A percentile compares a stretch with the other conserved stretches of the same genome.
Evolutionary conservation across 2,329 filamentous ascomycete genomes (phyloP).

Genomic region (Phyllosticta paracitricarpa): DNA sequence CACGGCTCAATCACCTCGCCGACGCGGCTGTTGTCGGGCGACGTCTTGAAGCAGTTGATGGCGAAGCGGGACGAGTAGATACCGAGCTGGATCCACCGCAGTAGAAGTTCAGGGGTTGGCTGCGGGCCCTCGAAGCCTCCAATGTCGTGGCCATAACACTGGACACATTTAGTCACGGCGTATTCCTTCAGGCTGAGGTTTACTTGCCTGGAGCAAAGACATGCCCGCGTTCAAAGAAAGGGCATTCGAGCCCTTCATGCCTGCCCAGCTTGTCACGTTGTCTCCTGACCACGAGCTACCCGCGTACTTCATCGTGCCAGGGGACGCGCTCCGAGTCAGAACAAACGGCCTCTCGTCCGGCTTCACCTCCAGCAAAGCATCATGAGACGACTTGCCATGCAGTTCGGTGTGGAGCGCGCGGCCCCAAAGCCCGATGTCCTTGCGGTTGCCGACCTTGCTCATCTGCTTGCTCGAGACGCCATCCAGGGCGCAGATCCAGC

Average conservation of each 20-base stretch:
- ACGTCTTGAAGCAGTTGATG: slow-evolving; percentile 72
- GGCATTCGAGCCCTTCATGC: slow-evolving; percentile 62
- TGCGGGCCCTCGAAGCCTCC: slow-evolving; percentile 67
- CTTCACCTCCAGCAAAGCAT: slow-evolving; percentile 50
- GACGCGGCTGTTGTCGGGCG: slow-evolving; percentile 51
- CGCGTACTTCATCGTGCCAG: slow-evolving; percentile 60
- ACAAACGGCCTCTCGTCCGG: slow-evolving; percentile 56
- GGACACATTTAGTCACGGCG: background rate
- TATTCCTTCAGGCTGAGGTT: background rate
- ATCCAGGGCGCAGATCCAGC: slow-evolving; percentile 53
- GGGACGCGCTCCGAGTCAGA: slow-evolving; percentile 59
- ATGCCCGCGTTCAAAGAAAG: slow-evolving; percentile 59
- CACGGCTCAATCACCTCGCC: slow-evolving; percentile 69
- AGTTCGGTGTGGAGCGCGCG: slow-evolving; percentile 60
- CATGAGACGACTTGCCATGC: slow-evolving; percentile 60
- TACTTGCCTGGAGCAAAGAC: slow-evolving; percentile 51
- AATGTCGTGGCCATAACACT: slow-evolving; percentile 62
- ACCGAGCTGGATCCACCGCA: slow-evolving; percentile 65
- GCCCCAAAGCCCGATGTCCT: slow-evolving; percentile 57
- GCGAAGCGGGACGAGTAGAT: slow-evolving; percentile 61
- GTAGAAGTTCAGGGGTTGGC: slow-evolving; percentile 58
- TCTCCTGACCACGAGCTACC: slow-evolving; percentile 67
- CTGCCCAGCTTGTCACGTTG: slow-evolving; percentile 63
- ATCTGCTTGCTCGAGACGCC: slow-evolving; percentile 21
- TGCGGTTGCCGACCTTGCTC: slow-evolving; percentile 21